Conservation (phyloP, 1,284 basidiomycete genomes). For the Ustilago bromivora region DNA sequence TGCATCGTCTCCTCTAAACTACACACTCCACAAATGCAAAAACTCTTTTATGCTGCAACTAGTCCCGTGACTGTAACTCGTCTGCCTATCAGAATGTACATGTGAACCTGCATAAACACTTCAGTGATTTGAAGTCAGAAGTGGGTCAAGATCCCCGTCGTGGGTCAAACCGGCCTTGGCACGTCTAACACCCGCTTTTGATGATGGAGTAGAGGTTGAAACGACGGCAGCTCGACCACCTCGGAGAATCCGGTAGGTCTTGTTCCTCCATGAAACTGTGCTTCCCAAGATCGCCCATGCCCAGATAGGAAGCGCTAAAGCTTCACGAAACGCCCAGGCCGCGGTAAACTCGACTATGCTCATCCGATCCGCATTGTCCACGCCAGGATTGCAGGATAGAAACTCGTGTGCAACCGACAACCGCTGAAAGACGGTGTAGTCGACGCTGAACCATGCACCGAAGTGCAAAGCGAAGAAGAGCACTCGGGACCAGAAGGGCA, state of each 20-base stretch:
- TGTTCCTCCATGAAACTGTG: constrained; percentile 52
- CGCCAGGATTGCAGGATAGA: constrained; percentile 34
- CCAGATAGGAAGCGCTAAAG: constrained; percentile 68
- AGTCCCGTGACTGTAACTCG: constrained; percentile 2
- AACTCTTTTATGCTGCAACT: neutral
- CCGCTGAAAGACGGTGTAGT: constrained; percentile 35
- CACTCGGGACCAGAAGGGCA: constrained; percentile 6
- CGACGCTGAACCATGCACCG: constrained; percentile 37
- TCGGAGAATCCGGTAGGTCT: constrained; percentile 38
- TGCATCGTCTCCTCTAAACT: neutral
- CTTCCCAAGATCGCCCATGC: constrained; percentile 63
- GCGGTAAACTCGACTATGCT: constrained; percentile 31
- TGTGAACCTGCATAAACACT: neutral
- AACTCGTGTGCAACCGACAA: constrained; percentile 43
- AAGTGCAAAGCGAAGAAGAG: constrained; percentile 47
- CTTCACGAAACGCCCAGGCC: constrained; percentile 63
- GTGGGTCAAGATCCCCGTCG: constrained; percentile 23
- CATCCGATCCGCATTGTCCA: constrained; percentile 25
- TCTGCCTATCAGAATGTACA: neutral
- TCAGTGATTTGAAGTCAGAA: constrained; percentile 21
- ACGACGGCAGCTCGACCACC: constrained; percentile 45
- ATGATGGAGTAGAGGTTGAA: constrained; percentile 8
- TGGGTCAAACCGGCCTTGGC: constrained; percentile 5
- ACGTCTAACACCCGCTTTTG: constrained; percentile 12
- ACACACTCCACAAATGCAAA: neutral